Evolutionary conservation across 345 rosid genomes (phyloP).

Genomic region (Carallia pectinifolia): DNA sequence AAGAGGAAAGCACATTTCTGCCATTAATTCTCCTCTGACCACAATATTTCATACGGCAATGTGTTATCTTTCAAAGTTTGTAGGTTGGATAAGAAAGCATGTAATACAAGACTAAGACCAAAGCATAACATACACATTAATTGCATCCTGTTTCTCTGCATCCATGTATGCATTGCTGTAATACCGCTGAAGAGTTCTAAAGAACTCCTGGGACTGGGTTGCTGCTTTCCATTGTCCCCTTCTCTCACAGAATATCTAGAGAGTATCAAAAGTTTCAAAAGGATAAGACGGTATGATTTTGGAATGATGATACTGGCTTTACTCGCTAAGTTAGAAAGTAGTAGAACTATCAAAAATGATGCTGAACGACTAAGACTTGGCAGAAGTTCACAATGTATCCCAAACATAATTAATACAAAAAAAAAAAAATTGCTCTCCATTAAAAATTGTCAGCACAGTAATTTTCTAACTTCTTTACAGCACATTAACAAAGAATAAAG

Average conservation of each 20-base stretch:
- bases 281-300: background rate
- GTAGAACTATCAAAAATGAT: too few species aligned
- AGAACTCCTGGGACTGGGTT: constrained; percentile 98
- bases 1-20: too few species aligned
- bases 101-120: background rate
- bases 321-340: too few species aligned
- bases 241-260: constrained; percentile 86
- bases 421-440: background rate
- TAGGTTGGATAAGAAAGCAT: too few species aligned
- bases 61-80: too few species aligned
- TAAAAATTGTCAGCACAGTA: background rate
- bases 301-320: too few species aligned
- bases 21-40: too few species aligned
- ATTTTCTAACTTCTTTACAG: background rate
- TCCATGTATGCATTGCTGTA: constrained; percentile 98
- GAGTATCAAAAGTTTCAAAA: constrained; percentile 6
- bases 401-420: background rate
- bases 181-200: constrained; percentile 93
- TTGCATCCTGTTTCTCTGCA: constrained; percentile 91
- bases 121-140: constrained; percentile 54
- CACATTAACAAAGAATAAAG: background rate
- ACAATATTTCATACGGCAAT: too few species aligned
- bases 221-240: constrained; percentile 99
- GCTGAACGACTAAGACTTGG: too few species aligned
- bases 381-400: background rate